A percentile compares a stretch with the other conserved stretches of the same genome.
Conservation (phyloP, 2,329 filamentous ascomycete species). For the Aureobasidium sp. region DNA sequence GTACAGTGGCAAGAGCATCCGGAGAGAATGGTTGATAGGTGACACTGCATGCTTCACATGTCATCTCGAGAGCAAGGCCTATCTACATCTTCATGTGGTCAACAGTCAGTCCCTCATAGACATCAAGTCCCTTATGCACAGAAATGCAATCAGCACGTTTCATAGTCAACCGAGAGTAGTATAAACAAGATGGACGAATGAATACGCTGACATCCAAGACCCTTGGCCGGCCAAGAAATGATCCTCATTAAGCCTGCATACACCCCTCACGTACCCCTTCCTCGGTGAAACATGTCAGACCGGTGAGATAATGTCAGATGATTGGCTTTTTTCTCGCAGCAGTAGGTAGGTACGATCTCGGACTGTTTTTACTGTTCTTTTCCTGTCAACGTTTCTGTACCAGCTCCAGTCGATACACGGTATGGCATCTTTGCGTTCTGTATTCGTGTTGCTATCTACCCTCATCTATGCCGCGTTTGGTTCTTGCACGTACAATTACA, state of each 20-base stretch:
- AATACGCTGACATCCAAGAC: not conserved
- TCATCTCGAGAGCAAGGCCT: not conserved
- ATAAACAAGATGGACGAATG: not conserved
- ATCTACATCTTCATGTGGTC: not conserved
- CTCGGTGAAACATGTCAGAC: not conserved
- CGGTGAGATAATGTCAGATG: not conserved
- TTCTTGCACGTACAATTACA: not conserved
- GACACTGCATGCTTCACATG: not conserved
- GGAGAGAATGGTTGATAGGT: not conserved
- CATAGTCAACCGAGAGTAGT: not conserved
- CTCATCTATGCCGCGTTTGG: not conserved
- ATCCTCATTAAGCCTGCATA: not conserved
- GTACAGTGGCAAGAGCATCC: not conserved
- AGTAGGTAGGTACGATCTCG: not conserved
- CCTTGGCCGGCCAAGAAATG: slow-evolving; percentile 3
- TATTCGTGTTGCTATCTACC: not conserved
- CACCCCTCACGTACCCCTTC: not conserved
- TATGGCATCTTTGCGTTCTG: not conserved
- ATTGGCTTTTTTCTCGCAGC: not conserved
- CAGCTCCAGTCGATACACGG: not conserved
- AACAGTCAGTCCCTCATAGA: not conserved
- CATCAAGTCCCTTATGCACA: not conserved
- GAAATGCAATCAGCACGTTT: not conserved
- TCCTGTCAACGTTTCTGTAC: not conserved
- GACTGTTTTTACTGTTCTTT: not conserved